These are phyloP conservation scores for Trapa bicornis DNA, from an alignment of 345 rosid genomes.

Conservation along the genomic window DNA sequence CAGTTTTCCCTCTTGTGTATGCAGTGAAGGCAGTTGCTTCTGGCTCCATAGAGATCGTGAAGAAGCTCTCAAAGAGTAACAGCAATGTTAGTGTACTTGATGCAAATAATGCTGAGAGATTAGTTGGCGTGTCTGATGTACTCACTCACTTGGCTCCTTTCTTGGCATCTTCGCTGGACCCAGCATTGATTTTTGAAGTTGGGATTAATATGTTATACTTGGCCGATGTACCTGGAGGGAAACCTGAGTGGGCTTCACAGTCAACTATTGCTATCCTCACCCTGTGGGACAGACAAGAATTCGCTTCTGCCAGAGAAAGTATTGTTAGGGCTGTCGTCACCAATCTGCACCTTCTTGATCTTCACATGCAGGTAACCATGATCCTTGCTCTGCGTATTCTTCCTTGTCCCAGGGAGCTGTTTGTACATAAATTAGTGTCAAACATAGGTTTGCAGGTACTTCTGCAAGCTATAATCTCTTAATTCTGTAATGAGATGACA, in stretches of 20 bases:
- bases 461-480: background rate
- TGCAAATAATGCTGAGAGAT: slow-evolving; percentile 61
- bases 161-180: slow-evolving; percentile 87
- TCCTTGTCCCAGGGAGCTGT: background rate
- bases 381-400: background rate
- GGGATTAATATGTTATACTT: slow-evolving; percentile 88
- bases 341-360: slow-evolving; percentile 83
- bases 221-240: slow-evolving; percentile 98
- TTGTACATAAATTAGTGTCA: background rate
- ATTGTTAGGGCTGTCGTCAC: slow-evolving; percentile 93
- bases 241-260: slow-evolving; percentile 96
- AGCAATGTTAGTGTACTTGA: slow-evolving; percentile 36
- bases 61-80: slow-evolving; percentile 54
- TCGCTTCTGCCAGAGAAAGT: slow-evolving; percentile 95
- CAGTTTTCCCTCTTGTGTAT: slow-evolving; percentile 77
- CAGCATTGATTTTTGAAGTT: slow-evolving; percentile 87
- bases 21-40: slow-evolving; percentile 89
- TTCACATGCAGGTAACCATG: slow-evolving; percentile 78
- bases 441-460: background rate
- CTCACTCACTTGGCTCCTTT: slow-evolving; percentile 84
- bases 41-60: slow-evolving; percentile 61
- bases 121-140: slow-evolving; percentile 77
- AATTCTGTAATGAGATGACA: background rate
- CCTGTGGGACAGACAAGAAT: slow-evolving; percentile 98
- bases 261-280: slow-evolving; percentile 88